Conservation (phyloP, 2,329 filamentous ascomycete genomes). For the Verticillium tricorpus region DNA sequence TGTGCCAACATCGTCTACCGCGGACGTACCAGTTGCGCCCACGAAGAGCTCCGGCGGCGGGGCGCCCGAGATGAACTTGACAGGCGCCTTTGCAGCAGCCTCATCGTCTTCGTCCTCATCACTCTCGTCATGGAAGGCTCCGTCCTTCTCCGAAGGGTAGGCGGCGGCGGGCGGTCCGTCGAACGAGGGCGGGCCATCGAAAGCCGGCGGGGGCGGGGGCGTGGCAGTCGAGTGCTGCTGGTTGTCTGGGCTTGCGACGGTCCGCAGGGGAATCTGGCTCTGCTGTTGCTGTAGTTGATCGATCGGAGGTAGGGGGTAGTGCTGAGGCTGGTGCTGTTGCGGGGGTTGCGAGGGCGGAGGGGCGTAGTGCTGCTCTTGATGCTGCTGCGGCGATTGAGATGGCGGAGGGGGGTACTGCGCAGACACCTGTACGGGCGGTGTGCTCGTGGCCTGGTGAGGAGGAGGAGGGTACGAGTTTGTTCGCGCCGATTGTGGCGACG, state of each 20-base stretch:
- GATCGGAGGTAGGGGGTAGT: conserved; percentile 25
- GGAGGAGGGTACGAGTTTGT: conserved; percentile 22
- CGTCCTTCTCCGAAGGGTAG: conserved; percentile 21
- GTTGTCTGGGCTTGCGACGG: conserved; percentile 10
- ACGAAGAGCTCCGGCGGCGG: conserved; percentile 52
- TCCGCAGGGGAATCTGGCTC: conserved; percentile 14
- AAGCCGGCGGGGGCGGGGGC: background rate
- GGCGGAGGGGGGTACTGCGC: conserved; percentile 18
- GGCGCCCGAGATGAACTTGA: conserved; percentile 31
- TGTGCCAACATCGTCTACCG: conserved; percentile 82
- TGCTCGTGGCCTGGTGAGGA: conserved; percentile 13
- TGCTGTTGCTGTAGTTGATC: conserved; percentile 23
- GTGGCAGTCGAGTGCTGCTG: conserved; percentile 17
- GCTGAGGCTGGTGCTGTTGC: conserved; percentile 20
- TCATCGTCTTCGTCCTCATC: conserved; percentile 14
- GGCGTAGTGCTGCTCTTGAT: conserved; percentile 22
- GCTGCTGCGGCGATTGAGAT: conserved; percentile 9
- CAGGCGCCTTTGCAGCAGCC: conserved; percentile 21
- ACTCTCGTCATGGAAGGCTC: conserved; percentile 9
- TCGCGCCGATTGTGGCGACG: conserved; percentile 22
- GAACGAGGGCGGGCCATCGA: conserved; percentile 24
- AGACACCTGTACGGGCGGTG: background rate
- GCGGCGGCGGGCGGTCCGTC: conserved; percentile 16
- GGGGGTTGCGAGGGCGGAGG: conserved; percentile 18
- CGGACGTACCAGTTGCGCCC: conserved; percentile 46